phyloP scores from a whole-genome alignment of 192 early-diverging fungal species.

The Linderina pennispora region DNA sequence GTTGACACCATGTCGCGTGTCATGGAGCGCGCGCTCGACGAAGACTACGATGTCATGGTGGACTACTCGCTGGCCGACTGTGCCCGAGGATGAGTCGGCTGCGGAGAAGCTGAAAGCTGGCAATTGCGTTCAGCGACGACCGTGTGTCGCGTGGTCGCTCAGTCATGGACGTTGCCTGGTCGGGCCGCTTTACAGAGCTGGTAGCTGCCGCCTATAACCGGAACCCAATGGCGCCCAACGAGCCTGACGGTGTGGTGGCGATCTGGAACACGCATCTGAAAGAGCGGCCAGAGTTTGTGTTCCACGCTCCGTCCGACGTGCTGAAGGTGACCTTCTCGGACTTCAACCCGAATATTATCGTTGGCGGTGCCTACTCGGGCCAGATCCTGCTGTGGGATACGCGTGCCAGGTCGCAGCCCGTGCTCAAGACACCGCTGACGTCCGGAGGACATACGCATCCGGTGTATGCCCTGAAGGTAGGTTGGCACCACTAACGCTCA shows the following conservation, averaged over 20 bases:
- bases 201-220: conserved; percentile 90
- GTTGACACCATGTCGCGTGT: conserved; percentile 82
- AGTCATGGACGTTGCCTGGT: conserved; percentile 94
- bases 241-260: conserved; percentile 90
- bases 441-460: conserved; percentile 95
- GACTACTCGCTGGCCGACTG: conserved; percentile 78
- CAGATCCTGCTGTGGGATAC: conserved; percentile 98
- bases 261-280: conserved; percentile 89
- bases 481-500: conserved; percentile 96
- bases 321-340: conserved; percentile 82
- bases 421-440: conserved; percentile 90
- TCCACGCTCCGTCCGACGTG: conserved; percentile 89
- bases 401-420: conserved; percentile 80
- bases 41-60: conserved; percentile 85
- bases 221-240: conserved; percentile 74
- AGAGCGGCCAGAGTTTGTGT: conserved; percentile 92
- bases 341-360: conserved; percentile 86
- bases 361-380: conserved; percentile 97
- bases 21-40: conserved; percentile 83
- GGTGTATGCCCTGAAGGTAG: conserved; percentile 80
- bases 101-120: conserved; percentile 65
- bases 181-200: conserved; percentile 82
- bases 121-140: conserved; percentile 74
- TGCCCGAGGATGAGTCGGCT: conserved; percentile 47
- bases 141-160: conserved; percentile 78